Evolutionary conservation across 2,329 filamentous ascomycete genomes (phyloP), one percentile per base, ranked within the genome.

Genomic region (Ophiostoma ips): DNA sequence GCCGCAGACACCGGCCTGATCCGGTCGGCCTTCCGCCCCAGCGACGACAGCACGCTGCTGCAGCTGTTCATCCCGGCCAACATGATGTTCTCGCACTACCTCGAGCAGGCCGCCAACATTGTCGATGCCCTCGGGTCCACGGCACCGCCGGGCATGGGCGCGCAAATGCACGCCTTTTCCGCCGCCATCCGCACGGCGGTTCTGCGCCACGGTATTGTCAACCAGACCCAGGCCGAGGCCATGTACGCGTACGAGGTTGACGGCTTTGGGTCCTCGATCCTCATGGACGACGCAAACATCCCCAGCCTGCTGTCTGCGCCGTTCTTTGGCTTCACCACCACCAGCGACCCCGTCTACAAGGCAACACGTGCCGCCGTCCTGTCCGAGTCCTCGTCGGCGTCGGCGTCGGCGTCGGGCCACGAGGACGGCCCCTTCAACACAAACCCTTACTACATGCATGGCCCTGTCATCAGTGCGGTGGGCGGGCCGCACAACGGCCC

Each of bases 11-110:
- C 87, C 1, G 87, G 87, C 0, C 75, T 95, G 47, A 76, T 95
- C 38, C 78, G 90, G 50, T 89, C 84, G 56, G 87, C 88, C 30
- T 95, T 95, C 70, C 77, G 90, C 1, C 90, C 89, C 0, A 90
- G 84, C 52, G 90, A 96, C 63, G 90, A 95, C 63, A 79, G 87
- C 13, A 87, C 84, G 1, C 84, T 86, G 36, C 81, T 87, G 53
- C 87, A 90, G 61, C 90, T 88, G 64, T 81, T 94, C 58, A 85
- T 95, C 58, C 90, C 90, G 0, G 81, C 84, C 31, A 96, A 95
- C 63, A 87, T 87, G 82, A 85, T 87, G 82, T 81, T 87, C 56
- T 71, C 80, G 31, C 67, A 73, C 19, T 84, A 79, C 57, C 71
- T 88, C 3, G 66, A 67, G 11, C 67, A 70, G 0, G 63, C 72